Evolutionary conservation across 805 yeast genomes (phyloP), one percentile per base, ranked within the genome.

Genomic region (Candida methanosorbosa): DNA sequence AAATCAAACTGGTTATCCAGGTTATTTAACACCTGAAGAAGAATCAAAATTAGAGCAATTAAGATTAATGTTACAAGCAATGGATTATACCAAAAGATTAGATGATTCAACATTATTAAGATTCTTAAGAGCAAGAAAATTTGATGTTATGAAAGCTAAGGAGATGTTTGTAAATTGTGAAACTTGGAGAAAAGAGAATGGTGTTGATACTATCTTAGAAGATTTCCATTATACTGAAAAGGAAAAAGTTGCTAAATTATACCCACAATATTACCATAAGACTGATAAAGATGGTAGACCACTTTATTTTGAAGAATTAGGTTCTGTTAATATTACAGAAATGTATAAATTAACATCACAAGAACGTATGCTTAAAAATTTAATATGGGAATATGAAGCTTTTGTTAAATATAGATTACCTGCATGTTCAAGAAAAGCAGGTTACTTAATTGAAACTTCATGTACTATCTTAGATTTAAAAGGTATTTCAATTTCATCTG

Each of bases 271-370:
- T 65, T 92, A 92, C 61, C 97, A 92, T 66, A 88, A 92, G 67
- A 85, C 90, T 23, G 98, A 92, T 61, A 84, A 72, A 52, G 98
- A 92, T 44, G 98, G 98, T 34, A 81, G 98, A 56, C 98, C 98
- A 6, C 81, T 87, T 32, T 92, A 92, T 64, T 70, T 81, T 50
- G 98, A 92, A 69, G 95, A 90, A 57, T 72, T 92, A 45, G 97
- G 98, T 36, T 66, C 79, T 35, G 96, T 92, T 41, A 84, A 90
- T 62, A 70, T 92, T 59, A 70, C 78, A 24, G 94, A 86, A 57
- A 83, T 92, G 94, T 75, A 83, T 68, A 84, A 85, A 64, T 76
- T 92, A 58, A 92, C 98, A 43, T 76, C 90, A 27, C 94, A 86
- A 59, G 97, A 92, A 50, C 79, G 97, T 56, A 88, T 92, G 97